A percentile compares a stretch with the other conserved stretches of the same genome.
These are phyloP conservation scores for Hordeum marinum DNA, from an alignment of 176 grass and related monocot species.

Conservation along the genomic window DNA sequence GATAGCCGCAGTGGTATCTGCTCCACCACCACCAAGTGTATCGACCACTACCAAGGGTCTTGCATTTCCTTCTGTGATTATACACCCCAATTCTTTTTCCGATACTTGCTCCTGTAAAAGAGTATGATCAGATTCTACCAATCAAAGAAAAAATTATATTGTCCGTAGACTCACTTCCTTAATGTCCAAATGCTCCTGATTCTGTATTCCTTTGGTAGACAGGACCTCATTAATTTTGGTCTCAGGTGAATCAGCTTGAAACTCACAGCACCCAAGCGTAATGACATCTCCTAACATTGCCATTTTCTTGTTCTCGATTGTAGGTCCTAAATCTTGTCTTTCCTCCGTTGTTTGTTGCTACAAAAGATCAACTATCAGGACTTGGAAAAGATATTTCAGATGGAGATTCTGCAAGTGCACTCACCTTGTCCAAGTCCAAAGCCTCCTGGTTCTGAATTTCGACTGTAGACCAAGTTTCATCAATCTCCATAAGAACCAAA, in stretches of 20 bases:
- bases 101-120: slow-evolving; percentile 14
- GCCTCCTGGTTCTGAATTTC: slow-evolving; percentile 15
- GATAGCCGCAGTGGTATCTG: neutral
- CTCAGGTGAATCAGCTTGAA: neutral
- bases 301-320: slow-evolving; percentile 13
- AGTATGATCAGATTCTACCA: slow-evolving; percentile 15
- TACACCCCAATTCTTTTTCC: slow-evolving; percentile 4
- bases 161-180: slow-evolving; percentile 36
- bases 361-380: slow-evolving; percentile 23
- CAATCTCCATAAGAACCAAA: slow-evolving; percentile 5
- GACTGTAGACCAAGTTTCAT: slow-evolving; percentile 15
- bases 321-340: slow-evolving; percentile 14
- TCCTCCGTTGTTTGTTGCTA: slow-evolving; percentile 36
- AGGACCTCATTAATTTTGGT: slow-evolving; percentile 7
- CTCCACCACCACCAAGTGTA: neutral
- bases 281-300: neutral
- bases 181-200: neutral
- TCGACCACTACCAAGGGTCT: slow-evolving; percentile 3
- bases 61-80: slow-evolving; percentile 16
- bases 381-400: neutral
- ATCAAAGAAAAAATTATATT: slow-evolving; percentile 17
- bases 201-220: slow-evolving; percentile 19
- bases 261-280: neutral
- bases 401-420: slow-evolving; percentile 18
- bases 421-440: slow-evolving; percentile 29